phyloP scores from a whole-genome alignment of 352 stramenopile species.

The Saprolegnia parasitica region DNA sequence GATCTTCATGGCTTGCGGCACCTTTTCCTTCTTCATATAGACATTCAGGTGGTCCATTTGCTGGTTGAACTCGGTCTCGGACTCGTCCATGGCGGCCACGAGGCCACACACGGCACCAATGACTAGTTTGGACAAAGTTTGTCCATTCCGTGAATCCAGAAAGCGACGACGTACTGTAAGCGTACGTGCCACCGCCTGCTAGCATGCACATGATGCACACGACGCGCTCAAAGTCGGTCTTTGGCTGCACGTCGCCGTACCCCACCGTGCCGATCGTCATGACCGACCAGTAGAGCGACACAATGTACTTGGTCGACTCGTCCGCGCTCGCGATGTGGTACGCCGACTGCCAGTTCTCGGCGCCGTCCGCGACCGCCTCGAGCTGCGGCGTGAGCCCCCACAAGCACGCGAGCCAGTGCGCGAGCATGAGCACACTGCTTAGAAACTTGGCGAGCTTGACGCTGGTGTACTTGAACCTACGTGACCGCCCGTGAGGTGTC shows the following conservation, averaged over 20 bases:
- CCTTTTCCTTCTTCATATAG: conserved; percentile 31
- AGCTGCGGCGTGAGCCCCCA: conserved; percentile 26
- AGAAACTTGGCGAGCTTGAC: conserved; percentile 31
- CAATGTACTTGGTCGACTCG: conserved; percentile 53
- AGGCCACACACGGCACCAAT: conserved; percentile 29
- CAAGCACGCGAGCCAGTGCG: conserved; percentile 26
- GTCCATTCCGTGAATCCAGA: not conserved
- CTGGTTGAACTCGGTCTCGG: conserved; percentile 30
- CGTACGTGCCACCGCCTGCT: conserved; percentile 22
- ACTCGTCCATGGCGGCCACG: conserved; percentile 29
- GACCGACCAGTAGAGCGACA: conserved; percentile 71
- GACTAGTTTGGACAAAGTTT: not conserved
- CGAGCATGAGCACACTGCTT: conserved; percentile 25
- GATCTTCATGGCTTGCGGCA: conserved; percentile 29
- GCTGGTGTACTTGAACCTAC: conserved; percentile 29
- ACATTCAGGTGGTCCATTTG: conserved; percentile 32
- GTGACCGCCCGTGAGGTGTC: not conserved
- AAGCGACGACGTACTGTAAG: conserved; percentile 24
- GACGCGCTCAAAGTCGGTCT: conserved; percentile 28
- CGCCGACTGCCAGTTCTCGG: conserved; percentile 10
- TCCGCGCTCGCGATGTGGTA: conserved; percentile 31
- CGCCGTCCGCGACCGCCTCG: conserved; percentile 7
- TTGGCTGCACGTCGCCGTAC: conserved; percentile 49
- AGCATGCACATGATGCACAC: conserved; percentile 28
- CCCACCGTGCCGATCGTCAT: conserved; percentile 84